A percentile compares a stretch with the other conserved stretches of the same genome.
These are phyloP conservation scores for Mycoemilia scoparia DNA, from an alignment of 192 early-diverging fungal species.

Conservation along the genomic window DNA sequence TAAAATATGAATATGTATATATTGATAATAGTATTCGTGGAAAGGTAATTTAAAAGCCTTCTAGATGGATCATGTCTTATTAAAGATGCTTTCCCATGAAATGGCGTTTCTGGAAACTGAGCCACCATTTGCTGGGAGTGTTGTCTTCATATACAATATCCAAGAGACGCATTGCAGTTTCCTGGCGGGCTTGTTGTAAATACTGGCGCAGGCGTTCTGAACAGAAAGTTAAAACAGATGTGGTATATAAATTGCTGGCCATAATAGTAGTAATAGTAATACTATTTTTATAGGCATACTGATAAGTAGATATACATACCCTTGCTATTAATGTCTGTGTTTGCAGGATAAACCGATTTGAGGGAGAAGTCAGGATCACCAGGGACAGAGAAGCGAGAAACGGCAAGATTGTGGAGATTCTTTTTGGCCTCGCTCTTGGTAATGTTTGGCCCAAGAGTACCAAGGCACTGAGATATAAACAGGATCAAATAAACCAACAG, in stretches of 20 bases:
- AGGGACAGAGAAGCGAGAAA: slow-evolving; percentile 80
- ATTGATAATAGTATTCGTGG: too few relatives aligned
- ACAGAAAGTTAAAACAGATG: slow-evolving; percentile 35
- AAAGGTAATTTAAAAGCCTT: not conserved
- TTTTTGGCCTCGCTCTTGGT: slow-evolving; percentile 56
- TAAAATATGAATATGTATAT: too few relatives aligned
- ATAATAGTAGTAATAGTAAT: not conserved
- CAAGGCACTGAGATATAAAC: slow-evolving; percentile 71
- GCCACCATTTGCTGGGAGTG: slow-evolving; percentile 94
- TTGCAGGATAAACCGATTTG: slow-evolving; percentile 64
- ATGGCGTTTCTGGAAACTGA: slow-evolving; percentile 96
- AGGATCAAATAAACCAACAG: slow-evolving; percentile 89
- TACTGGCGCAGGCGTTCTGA: slow-evolving; percentile 85
- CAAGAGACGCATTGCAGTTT: slow-evolving; percentile 55
- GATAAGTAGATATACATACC: too few relatives aligned
- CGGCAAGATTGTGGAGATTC: slow-evolving; percentile 64
- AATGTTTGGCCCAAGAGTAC: slow-evolving; percentile 42
- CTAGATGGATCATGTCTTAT: not conserved
- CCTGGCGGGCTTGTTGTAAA: slow-evolving; percentile 76
- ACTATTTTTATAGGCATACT: not conserved
- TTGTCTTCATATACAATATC: slow-evolving; percentile 62
- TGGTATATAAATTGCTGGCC: not conserved
- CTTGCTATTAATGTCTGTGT: slow-evolving; percentile 46
- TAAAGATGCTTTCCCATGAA: slow-evolving; percentile 84
- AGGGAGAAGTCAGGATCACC: slow-evolving; percentile 89